Base-by-base conservation (phyloP, 768 basidiomycete genomes). In the Leccinellum rugosiceps region DNA sequence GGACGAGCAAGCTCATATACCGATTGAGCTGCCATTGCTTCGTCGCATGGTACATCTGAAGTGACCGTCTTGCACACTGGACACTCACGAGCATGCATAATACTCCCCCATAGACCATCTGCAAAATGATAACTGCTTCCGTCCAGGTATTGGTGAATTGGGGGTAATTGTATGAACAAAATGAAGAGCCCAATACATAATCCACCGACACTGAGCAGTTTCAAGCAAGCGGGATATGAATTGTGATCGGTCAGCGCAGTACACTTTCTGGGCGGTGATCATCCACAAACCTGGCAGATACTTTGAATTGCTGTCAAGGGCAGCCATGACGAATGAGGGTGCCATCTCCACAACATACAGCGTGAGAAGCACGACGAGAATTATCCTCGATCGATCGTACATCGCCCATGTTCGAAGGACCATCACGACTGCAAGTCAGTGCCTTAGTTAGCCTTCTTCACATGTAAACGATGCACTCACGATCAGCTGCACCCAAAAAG, bases 371-470 rank as follows among this genome's bases (percentile, higher is more conserved):
- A 6, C 17, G 13, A 25, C 6, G 5, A 51, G 11, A 21, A 51
- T 35, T 13, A 38, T 2, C n/a, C 7, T 51, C 11, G 50, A 51
- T 26, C 50, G 50, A 38, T 51, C 25, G 30, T 51, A 51, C 50
- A 51, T 34, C 38, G 50, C 50, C 50, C 50, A 51, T 51, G 23
- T 17, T 10, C 50, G 50, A 25, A 51, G 50, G 50, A 51, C 25
- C 50, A 51, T 51, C 23, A 25, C 10, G 25, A 51, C 50, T 51
- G 25, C 7, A 38, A 23, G 21, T n/a, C 25, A 14, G 10, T 15
- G 21, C 21, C 34, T 26, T 4, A 31, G 6, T 19, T 6, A n/a
- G 10, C 10, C 10, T 13, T 9, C 13, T 30, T 28, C 3, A 14
- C 4, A n/a, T 30, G 47, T 30, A 28, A 49, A 49, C 0, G 3